Conservation (phyloP, 1,284 basidiomycete genomes). For the Uromyces viciae-fabae region DNA sequence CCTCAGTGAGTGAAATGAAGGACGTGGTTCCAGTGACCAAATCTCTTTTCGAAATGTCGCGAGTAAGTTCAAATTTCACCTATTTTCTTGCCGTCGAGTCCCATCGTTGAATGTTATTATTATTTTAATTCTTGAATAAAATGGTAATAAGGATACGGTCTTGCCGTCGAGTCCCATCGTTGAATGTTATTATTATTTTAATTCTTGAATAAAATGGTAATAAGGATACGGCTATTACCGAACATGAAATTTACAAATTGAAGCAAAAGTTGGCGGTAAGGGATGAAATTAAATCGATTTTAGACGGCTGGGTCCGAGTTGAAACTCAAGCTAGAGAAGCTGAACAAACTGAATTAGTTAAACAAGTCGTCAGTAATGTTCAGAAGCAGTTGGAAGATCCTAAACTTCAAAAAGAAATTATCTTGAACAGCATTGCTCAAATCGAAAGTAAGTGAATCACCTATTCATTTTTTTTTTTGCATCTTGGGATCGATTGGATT, state of each 20-base stretch:
- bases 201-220: not conserved
- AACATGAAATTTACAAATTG: constrained; percentile 84
- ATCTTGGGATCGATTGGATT: not conserved
- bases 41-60: constrained; percentile 85
- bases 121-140: not conserved
- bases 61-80: too few species aligned
- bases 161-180: not conserved
- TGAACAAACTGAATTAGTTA: constrained; percentile 86
- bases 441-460: constrained; percentile 74
- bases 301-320: constrained; percentile 96
- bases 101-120: not conserved
- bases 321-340: constrained; percentile 95
- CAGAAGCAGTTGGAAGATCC: constrained; percentile 77
- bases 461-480: not conserved
- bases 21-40: constrained; percentile 87
- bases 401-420: constrained; percentile 87
- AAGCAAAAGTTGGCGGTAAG: constrained; percentile 83
- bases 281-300: constrained; percentile 83
- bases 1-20: constrained; percentile 84
- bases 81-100: not conserved
- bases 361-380: constrained; percentile 80
- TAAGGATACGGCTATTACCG: constrained; percentile 85
- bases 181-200: not conserved
- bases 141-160: constrained; percentile 69
- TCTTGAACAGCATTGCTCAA: constrained; percentile 77